phyloP scores from a whole-genome alignment of 176 grass and related monocot genomes.

The Oryza meyeriana region DNA sequence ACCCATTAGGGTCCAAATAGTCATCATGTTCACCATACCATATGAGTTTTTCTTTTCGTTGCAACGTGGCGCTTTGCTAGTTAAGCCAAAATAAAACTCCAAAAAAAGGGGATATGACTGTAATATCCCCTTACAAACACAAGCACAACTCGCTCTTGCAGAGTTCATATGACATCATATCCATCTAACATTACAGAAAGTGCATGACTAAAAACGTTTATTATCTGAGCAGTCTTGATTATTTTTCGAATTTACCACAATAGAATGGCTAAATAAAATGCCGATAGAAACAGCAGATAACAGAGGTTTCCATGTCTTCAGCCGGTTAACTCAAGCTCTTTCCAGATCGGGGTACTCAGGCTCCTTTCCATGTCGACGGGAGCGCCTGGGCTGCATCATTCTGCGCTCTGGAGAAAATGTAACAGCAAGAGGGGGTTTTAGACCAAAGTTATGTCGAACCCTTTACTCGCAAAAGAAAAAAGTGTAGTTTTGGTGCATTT shows the following conservation, averaged over 20 bases:
- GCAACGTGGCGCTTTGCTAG: too few relatives aligned
- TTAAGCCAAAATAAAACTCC: too few relatives aligned
- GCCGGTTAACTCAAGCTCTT: not conserved
- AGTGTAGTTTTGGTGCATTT: not conserved
- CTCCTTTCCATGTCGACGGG: not conserved
- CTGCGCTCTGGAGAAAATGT: not conserved
- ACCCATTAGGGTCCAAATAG: too few relatives aligned
- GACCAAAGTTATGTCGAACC: not conserved
- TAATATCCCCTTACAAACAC: not conserved
- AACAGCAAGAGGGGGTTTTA: not conserved
- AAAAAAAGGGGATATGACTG: too few relatives aligned
- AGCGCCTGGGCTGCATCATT: not conserved
- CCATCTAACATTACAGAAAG: not conserved
- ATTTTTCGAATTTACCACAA: too few relatives aligned
- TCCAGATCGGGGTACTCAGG: not conserved
- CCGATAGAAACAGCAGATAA: not conserved
- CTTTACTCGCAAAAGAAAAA: too few relatives aligned
- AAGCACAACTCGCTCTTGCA: not conserved
- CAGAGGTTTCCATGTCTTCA: not conserved
- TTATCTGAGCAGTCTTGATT: not conserved
- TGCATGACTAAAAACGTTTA: not conserved
- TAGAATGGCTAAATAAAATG: not conserved
- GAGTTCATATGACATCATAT: not conserved
- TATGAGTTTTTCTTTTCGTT: too few relatives aligned
- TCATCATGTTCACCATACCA: too few relatives aligned